phyloP scores from a whole-genome alignment of 768 basidiomycete species.

The Termitomyces sp. region DNA sequence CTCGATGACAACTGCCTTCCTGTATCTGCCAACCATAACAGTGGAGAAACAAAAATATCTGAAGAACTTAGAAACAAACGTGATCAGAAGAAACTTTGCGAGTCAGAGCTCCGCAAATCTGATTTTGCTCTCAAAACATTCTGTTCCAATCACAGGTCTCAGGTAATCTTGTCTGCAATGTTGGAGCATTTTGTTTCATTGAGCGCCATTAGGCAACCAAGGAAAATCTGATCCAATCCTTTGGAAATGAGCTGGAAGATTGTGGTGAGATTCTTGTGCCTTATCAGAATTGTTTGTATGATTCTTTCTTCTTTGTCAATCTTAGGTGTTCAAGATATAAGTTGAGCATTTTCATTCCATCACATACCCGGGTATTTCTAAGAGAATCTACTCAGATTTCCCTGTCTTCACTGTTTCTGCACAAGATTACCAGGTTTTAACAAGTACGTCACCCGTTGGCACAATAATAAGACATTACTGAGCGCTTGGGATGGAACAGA shows the following conservation, averaged over 20 bases:
- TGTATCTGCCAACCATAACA: not conserved
- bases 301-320: too few relatives aligned
- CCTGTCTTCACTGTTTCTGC: conserved; percentile 2
- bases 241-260: not conserved
- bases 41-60: not conserved
- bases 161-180: not conserved
- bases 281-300: not conserved
- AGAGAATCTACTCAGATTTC: not conserved
- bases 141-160: not conserved
- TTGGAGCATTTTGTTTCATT: not conserved
- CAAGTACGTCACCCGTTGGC: not conserved
- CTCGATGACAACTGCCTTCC: not conserved
- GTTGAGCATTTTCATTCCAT: not conserved
- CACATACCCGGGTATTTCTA: not conserved
- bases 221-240: not conserved
- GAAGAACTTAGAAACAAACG: not conserved
- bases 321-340: not conserved
- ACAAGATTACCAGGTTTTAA: not conserved
- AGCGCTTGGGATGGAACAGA: not conserved
- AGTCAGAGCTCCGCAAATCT: not conserved
- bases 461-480: not conserved
- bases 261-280: not conserved
- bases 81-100: not conserved
- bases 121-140: not conserved
- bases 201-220: not conserved